phyloP scores from a whole-genome alignment of 2,329 filamentous ascomycete species.

The Exophiala viscosa region DNA sequence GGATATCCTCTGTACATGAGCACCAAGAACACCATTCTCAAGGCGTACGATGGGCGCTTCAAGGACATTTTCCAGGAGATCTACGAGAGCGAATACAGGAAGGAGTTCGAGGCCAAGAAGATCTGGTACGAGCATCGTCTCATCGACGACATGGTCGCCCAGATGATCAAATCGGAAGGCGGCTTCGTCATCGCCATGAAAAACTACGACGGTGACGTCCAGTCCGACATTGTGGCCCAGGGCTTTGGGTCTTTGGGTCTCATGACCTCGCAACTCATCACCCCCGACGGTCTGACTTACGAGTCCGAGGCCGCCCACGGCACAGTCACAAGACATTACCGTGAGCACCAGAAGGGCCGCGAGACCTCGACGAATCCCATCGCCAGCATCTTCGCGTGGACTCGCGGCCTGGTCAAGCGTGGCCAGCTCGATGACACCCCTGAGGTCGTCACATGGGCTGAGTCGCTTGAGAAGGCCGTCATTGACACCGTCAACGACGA shows the following conservation, averaged over 20 bases:
- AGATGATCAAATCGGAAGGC: conserved; percentile 99
- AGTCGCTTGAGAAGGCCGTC: conserved; percentile 87
- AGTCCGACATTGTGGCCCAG: conserved; percentile 97
- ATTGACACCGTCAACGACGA: conserved; percentile 91
- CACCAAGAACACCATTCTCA: conserved; percentile 99
- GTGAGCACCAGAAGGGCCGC: conserved; percentile 96
- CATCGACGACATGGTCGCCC: conserved; percentile 99
- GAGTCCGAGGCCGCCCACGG: conserved; percentile 98
- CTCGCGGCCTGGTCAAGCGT: conserved; percentile 85
- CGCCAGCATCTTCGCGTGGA: conserved; percentile 99
- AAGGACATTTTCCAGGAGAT: conserved; percentile 99
- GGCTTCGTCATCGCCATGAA: conserved; percentile 98
- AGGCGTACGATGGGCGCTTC: conserved; percentile 97
- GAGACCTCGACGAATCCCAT: conserved; percentile 99
- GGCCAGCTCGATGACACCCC: conserved; percentile 91
- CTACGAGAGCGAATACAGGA: conserved; percentile 82
- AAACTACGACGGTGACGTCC: conserved; percentile 99
- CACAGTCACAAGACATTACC: conserved; percentile 96
- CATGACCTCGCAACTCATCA: conserved; percentile 97
- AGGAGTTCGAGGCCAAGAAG: conserved; percentile 80
- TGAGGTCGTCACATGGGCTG: conserved; percentile 84
- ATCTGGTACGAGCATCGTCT: conserved; percentile 99
- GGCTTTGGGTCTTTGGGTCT: conserved; percentile 96
- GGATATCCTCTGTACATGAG: conserved; percentile 95
- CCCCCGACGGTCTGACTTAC: conserved; percentile 93